Percentiles rank a stretch among this genome's conserved stretches.
These are phyloP conservation scores for Neofusicoccum cordaticola DNA, from an alignment of 2,329 filamentous ascomycete genomes.

Conservation along the genomic window DNA sequence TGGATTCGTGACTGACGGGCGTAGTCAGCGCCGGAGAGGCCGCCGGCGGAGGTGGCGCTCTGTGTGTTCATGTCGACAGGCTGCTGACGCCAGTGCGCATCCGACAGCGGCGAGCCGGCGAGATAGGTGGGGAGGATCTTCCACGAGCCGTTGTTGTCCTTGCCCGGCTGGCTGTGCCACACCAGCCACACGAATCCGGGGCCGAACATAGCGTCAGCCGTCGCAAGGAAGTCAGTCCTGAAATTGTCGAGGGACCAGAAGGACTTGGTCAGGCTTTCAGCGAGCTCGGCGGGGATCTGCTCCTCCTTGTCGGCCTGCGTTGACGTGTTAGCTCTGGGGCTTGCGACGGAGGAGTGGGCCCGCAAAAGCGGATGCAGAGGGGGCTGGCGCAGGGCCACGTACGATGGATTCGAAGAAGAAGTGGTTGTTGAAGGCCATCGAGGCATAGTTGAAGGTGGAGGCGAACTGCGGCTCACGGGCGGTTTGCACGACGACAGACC, in stretches of 20 bases:
- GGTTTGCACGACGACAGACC: constrained; percentile 69
- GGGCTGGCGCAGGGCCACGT: constrained; percentile 14
- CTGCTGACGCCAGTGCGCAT: constrained; percentile 75
- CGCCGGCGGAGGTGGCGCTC: constrained; percentile 29
- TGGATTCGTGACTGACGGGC: constrained; percentile 13
- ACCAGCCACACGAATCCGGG: constrained; percentile 97
- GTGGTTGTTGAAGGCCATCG: constrained; percentile 90
- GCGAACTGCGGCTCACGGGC: constrained; percentile 77
- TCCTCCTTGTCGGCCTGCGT: constrained; percentile 1
- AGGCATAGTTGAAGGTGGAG: constrained; percentile 89
- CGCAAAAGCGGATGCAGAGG: neutral
- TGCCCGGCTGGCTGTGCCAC: constrained; percentile 41
- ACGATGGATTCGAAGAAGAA: constrained; percentile 70
- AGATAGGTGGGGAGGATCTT: constrained; percentile 85
- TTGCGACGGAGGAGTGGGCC: constrained; percentile 17
- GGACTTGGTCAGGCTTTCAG: constrained; percentile 59
- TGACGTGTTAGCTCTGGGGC: constrained; percentile 20
- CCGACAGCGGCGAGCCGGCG: constrained; percentile 82
- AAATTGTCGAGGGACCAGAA: constrained; percentile 85
- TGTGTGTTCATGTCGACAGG: constrained; percentile 67
- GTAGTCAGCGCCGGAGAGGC: constrained; percentile 18
- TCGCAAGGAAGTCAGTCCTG: constrained; percentile 73
- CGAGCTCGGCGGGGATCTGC: constrained; percentile 57
- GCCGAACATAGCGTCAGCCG: constrained; percentile 88
- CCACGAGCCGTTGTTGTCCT: constrained; percentile 47